Conservation (phyloP, 257 asterid genomes). For the Haberlea rhodopensis region DNA sequence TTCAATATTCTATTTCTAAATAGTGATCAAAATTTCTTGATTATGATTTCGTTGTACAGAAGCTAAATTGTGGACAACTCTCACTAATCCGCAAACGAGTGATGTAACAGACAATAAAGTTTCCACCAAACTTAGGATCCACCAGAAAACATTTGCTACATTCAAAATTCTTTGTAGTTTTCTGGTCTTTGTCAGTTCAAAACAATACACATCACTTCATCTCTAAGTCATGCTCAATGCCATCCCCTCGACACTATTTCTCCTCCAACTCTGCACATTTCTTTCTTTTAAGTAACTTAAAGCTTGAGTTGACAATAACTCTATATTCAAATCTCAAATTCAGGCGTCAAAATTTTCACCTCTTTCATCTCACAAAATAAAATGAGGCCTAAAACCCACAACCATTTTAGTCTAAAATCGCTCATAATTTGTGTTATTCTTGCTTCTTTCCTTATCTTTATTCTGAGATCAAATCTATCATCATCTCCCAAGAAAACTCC, state of each 20-base stretch:
- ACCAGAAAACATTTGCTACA: slow-evolving; percentile 75
- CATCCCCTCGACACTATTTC: slow-evolving; percentile 13
- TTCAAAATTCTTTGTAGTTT: slow-evolving; percentile 44
- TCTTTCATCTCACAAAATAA: not conserved
- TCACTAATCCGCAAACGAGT: no score
- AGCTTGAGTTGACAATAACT: not conserved
- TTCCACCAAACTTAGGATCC: slow-evolving; percentile 49
- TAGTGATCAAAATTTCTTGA: no score
- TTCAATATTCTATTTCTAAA: no score
- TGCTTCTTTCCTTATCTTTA: slow-evolving; percentile 37
- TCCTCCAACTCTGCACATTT: not conserved
- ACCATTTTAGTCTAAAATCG: slow-evolving; percentile 43
- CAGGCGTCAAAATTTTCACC: not conserved
- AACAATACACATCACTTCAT: slow-evolving; percentile 31
- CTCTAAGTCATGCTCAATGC: slow-evolving; percentile 24
- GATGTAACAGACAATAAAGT: not conserved
- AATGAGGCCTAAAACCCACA: slow-evolving; percentile 65
- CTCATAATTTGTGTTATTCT: slow-evolving; percentile 31
- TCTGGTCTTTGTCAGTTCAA: slow-evolving; percentile 38
- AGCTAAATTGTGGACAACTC: no score
- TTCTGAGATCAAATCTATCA: slow-evolving; percentile 37
- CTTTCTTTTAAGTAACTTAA: slow-evolving; percentile 17
- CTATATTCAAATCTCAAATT: not conserved
- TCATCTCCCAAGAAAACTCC: slow-evolving; percentile 28
- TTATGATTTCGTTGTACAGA: no score